A percentile compares a stretch with the other conserved stretches of the same genome.
Evolutionary conservation across 371 early-diverging fungal species (phyloP).

Genomic region (Massospora cicadina): DNA sequence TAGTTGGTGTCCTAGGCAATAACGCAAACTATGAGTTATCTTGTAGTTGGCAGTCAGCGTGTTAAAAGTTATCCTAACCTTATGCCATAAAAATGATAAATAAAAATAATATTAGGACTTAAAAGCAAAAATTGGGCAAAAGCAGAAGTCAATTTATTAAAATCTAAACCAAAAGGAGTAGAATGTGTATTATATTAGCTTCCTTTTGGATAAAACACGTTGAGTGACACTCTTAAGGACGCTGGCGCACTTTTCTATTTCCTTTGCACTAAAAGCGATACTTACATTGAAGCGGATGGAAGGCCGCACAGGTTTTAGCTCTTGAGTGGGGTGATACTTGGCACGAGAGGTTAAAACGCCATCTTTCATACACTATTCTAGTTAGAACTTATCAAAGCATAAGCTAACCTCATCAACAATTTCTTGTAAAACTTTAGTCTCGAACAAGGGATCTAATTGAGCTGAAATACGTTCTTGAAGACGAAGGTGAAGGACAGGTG

Average conservation of each 20-base stretch:
- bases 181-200: conserved; percentile 4
- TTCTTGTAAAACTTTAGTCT: conserved; percentile 54
- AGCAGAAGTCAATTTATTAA: too few relatives aligned
- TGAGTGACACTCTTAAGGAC: conserved; percentile 32
- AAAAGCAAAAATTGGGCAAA: too few relatives aligned
- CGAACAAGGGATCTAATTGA: conserved; percentile 21
- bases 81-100: too few relatives aligned
- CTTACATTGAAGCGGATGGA: conserved; percentile 67
- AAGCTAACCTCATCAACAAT: conserved; percentile 52
- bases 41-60: too few relatives aligned
- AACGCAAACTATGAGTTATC: too few relatives aligned
- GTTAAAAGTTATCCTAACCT: too few relatives aligned
- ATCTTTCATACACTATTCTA: conserved; percentile 33
- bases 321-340: conserved; percentile 75
- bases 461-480: conserved; percentile 26
- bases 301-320: conserved; percentile 48
- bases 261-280: conserved; percentile 56
- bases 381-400: not conserved
- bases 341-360: conserved; percentile 71
- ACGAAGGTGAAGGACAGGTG: conserved; percentile 53
- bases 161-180: too few relatives aligned
- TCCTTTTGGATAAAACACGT: conserved; percentile 26
- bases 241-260: conserved; percentile 63
- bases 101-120: too few relatives aligned
- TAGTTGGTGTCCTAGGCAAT: too few relatives aligned